Conservation (phyloP, 139 green algal species). For the Chlorella sp. region DNA sequence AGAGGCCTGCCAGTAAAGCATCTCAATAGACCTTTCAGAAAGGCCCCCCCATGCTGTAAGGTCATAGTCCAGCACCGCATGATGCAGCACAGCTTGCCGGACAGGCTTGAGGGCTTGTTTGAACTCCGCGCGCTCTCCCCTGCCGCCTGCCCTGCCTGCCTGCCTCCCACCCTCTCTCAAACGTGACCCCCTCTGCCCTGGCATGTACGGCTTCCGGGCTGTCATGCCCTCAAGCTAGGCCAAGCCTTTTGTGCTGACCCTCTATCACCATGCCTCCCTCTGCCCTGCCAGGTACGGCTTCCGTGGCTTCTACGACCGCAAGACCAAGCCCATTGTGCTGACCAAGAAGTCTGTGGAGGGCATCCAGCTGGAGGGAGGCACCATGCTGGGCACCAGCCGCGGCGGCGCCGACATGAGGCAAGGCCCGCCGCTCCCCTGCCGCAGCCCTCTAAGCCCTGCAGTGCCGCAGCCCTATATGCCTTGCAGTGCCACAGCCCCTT, state of each 20-base stretch:
- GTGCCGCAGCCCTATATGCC: not conserved
- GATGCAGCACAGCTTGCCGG: not conserved
- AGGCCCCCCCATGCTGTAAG: too few relatives aligned
- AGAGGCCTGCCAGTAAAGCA: too few relatives aligned
- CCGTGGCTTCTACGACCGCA: conserved; percentile 84
- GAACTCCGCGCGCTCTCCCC: not conserved
- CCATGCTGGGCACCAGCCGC: conserved; percentile 94
- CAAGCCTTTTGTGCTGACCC: conserved; percentile 87
- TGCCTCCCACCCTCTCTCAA: not conserved
- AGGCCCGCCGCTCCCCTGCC: not conserved
- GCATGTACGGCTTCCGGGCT: conserved; percentile 87
- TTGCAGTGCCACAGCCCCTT: not conserved
- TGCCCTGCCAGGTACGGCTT: conserved; percentile 74
- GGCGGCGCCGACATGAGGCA: conserved; percentile 90
- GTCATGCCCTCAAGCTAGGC: conserved; percentile 71
- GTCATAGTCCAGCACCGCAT: not conserved
- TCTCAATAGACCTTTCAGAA: too few relatives aligned
- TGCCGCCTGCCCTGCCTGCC: not conserved
- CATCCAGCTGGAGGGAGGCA: conserved; percentile 97
- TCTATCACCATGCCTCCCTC: not conserved
- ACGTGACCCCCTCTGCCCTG: not conserved
- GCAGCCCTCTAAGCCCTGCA: not conserved
- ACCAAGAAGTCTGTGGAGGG: conserved; percentile 85
- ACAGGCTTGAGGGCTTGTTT: not conserved
- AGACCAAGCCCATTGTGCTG: conserved; percentile 85